Percentiles rank a stretch among this genome's conserved stretches.
These are phyloP conservation scores for Chrysoporthe deuterocubensis DNA, from an alignment of 2,329 filamentous ascomycete genomes.

Conservation along the genomic window DNA sequence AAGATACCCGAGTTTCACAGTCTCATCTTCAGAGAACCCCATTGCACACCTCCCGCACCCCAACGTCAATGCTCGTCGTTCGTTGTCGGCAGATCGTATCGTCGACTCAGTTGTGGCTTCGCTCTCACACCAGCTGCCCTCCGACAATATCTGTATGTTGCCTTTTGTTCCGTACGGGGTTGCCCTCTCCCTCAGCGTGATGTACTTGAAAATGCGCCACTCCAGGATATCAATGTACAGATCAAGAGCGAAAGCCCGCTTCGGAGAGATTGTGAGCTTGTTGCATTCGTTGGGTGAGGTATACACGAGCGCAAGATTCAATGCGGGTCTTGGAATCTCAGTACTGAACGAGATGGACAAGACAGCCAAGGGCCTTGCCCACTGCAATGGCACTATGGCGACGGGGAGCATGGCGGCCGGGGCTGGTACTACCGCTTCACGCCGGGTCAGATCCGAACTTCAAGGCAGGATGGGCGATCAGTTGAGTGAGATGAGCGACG, in stretches of 20 bases:
- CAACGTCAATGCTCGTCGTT: conserved; percentile 59
- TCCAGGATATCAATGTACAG: conserved; percentile 63
- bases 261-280: conserved; percentile 58
- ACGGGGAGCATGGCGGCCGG: conserved; percentile 31
- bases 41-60: conserved; percentile 47
- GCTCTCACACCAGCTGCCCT: not conserved
- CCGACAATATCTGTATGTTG: conserved; percentile 51
- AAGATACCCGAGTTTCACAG: conserved; percentile 35
- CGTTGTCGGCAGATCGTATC: conserved; percentile 61
- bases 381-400: not conserved
- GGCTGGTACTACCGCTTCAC: not conserved
- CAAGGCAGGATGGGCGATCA: not conserved
- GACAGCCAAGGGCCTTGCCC: conserved; percentile 48
- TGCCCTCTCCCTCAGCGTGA: conserved; percentile 63
- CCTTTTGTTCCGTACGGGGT: conserved; percentile 66
- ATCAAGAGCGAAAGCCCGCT: conserved; percentile 56
- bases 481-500: not conserved
- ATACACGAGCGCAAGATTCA: conserved; percentile 62
- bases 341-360: conserved; percentile 61
- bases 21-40: conserved; percentile 33
- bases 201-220: conserved; percentile 67
- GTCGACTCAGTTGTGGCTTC: conserved; percentile 58
- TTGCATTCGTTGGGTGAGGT: conserved; percentile 57
- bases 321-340: conserved; percentile 58
- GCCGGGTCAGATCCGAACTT: not conserved